Conservation (phyloP, 2,329 filamentous ascomycete genomes). For the Gliomastix tumulicola region DNA sequence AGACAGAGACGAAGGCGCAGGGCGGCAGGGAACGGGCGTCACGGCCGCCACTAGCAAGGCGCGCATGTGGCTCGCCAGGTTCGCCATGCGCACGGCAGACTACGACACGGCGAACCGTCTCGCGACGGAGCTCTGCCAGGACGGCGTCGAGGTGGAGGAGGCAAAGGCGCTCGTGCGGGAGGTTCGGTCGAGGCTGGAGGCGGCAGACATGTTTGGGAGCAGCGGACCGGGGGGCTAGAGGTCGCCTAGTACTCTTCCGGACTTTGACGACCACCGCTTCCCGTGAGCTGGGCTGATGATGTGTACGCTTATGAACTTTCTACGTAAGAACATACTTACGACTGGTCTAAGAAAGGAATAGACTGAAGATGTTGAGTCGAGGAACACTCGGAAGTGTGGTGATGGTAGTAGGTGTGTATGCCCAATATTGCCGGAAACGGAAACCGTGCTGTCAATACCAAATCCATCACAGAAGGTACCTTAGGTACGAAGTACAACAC, state of each 20-base stretch:
- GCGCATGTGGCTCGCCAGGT: slow-evolving; percentile 84
- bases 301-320: no score
- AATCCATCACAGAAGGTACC: no score
- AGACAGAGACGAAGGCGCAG: slow-evolving; percentile 19
- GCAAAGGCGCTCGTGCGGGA: slow-evolving; percentile 89
- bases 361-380: no score
- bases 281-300: no score
- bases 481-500: no score
- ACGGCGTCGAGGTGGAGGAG: slow-evolving; percentile 94
- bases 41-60: slow-evolving; percentile 89
- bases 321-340: no score
- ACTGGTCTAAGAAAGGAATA: no score
- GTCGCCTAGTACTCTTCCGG: no score
- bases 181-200: slow-evolving; percentile 68
- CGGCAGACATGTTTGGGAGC: slow-evolving; percentile 19
- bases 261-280: no score
- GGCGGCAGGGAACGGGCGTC: slow-evolving; percentile 64
- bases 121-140: slow-evolving; percentile 87
- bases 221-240: background rate
- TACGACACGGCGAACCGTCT: slow-evolving; percentile 71
- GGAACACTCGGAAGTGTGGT: background rate
- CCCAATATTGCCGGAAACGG: no score
- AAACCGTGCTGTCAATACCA: no score
- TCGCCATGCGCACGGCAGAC: slow-evolving; percentile 70
- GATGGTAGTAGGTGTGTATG: background rate